Evolutionary conservation across 2,329 filamentous ascomycete genomes (phyloP).

Genomic region (Periconia sp.): DNA sequence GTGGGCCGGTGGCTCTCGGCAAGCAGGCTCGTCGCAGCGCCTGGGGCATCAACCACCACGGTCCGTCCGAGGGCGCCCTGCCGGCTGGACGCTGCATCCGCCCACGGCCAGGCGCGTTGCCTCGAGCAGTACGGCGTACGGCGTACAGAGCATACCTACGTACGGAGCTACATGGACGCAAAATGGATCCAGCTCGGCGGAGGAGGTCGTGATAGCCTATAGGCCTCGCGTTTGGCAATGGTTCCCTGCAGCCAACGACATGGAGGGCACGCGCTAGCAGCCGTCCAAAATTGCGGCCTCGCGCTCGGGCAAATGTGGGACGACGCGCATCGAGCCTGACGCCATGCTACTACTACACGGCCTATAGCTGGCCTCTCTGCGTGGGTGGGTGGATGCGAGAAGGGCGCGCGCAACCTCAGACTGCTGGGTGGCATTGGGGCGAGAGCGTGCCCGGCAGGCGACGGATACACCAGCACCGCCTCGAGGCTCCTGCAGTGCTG

Average conservation of each 20-base stretch:
- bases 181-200: background rate
- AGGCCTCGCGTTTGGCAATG: constrained; percentile 12
- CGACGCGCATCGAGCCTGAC: constrained; percentile 15
- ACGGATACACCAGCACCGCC: background rate
- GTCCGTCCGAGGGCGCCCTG: too few species aligned
- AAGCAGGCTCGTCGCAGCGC: too few species aligned
- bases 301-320: constrained; percentile 33
- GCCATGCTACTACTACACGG: constrained; percentile 4
- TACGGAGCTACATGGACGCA: background rate
- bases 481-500: background rate
- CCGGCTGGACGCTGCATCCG: too few species aligned
- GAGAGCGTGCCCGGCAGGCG: too few species aligned
- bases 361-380: background rate
- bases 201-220: constrained; percentile 1
- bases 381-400: too few species aligned
- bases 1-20: too few species aligned
- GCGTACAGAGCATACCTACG: constrained; percentile 1
- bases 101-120: too few species aligned
- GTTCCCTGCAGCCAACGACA: constrained; percentile 10
- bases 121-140: too few species aligned
- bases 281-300: constrained; percentile 29
- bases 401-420: too few species aligned
- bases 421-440: too few species aligned
- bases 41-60: too few species aligned
- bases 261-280: constrained; percentile 18